Percentiles rank a stretch among this genome's conserved stretches.
These are phyloP conservation scores for Aspergillus tanneri DNA, from an alignment of 2,329 filamentous ascomycete genomes.

Conservation along the genomic window DNA sequence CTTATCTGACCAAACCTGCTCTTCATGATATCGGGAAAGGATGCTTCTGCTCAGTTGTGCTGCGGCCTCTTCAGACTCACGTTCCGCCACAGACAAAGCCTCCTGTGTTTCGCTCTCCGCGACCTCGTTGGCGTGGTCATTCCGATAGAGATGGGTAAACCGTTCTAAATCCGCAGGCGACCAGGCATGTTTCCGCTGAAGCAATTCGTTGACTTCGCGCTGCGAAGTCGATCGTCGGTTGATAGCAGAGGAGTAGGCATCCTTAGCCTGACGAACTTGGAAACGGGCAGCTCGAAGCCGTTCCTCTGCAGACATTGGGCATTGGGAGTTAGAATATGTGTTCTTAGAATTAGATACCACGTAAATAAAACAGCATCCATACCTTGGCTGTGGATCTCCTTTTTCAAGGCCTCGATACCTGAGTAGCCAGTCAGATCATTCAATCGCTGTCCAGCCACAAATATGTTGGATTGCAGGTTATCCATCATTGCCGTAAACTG, in stretches of 20 bases:
- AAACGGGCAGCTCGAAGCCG: constrained; percentile 56
- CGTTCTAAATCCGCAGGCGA: constrained; percentile 81
- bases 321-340: constrained; percentile 7
- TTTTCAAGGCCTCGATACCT: constrained; percentile 81
- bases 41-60: constrained; percentile 78
- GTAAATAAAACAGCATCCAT: constrained; percentile 18
- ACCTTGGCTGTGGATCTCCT: constrained; percentile 69
- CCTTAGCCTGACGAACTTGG: constrained; percentile 69
- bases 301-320: constrained; percentile 49
- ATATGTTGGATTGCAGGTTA: constrained; percentile 77
- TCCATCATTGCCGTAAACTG: constrained; percentile 78
- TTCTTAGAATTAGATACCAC: not conserved
- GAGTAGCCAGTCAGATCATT: constrained; percentile 95
- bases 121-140: constrained; percentile 90
- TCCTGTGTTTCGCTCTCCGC: constrained; percentile 72
- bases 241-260: constrained; percentile 78
- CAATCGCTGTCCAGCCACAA: constrained; percentile 80
- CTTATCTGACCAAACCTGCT: constrained; percentile 98
- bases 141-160: constrained; percentile 88
- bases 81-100: constrained; percentile 71
- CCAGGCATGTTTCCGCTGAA: constrained; percentile 94
- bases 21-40: constrained; percentile 90
- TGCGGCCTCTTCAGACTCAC: constrained; percentile 73
- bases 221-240: constrained; percentile 81
- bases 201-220: constrained; percentile 89